Evolutionary conservation across 2,329 filamentous ascomycete species (phyloP).

Genomic region (Amauroascus verrucosus): DNA sequence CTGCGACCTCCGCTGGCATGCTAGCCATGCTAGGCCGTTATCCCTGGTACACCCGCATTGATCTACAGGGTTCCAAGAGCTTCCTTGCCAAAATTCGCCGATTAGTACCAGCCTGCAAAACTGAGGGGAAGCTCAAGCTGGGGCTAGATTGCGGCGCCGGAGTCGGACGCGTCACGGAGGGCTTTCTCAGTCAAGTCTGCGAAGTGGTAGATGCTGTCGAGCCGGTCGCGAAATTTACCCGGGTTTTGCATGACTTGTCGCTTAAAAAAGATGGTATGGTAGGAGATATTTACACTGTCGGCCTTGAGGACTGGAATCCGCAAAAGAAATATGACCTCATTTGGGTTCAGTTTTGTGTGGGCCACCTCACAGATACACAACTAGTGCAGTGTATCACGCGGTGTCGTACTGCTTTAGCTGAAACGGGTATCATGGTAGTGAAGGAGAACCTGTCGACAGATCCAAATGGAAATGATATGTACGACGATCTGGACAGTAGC

Average conservation of each 20-base stretch:
- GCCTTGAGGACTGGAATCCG: slow-evolving; percentile 61
- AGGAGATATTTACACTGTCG: slow-evolving; percentile 59
- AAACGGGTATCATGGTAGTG: slow-evolving; percentile 49
- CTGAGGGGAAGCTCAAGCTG: slow-evolving; percentile 20
- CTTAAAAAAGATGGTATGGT: slow-evolving; percentile 38
- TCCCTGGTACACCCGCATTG: slow-evolving; percentile 57
- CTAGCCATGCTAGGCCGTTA: slow-evolving; percentile 68
- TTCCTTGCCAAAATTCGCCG: slow-evolving; percentile 58
- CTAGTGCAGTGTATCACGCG: slow-evolving; percentile 56
- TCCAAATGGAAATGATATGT: slow-evolving; percentile 49
- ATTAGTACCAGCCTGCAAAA: slow-evolving; percentile 16
- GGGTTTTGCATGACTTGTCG: slow-evolving; percentile 39
- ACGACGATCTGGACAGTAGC: slow-evolving; percentile 64
- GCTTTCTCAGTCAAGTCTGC: slow-evolving; percentile 62
- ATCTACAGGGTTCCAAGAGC: slow-evolving; percentile 58
- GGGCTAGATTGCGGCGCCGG: slow-evolving; percentile 55
- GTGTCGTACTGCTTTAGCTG: slow-evolving; percentile 44
- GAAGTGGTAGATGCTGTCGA: slow-evolving; percentile 71
- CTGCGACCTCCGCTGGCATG: slow-evolving; percentile 50
- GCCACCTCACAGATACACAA: slow-evolving; percentile 67
- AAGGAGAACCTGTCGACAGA: slow-evolving; percentile 68
- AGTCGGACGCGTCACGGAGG: slow-evolving; percentile 73
- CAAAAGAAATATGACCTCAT: slow-evolving; percentile 60
- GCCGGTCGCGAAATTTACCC: slow-evolving; percentile 72
- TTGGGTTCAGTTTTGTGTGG: slow-evolving; percentile 86